These are phyloP conservation scores for Datisca glomerata DNA, from an alignment of 306 rosid genomes.

Conservation along the genomic window DNA sequence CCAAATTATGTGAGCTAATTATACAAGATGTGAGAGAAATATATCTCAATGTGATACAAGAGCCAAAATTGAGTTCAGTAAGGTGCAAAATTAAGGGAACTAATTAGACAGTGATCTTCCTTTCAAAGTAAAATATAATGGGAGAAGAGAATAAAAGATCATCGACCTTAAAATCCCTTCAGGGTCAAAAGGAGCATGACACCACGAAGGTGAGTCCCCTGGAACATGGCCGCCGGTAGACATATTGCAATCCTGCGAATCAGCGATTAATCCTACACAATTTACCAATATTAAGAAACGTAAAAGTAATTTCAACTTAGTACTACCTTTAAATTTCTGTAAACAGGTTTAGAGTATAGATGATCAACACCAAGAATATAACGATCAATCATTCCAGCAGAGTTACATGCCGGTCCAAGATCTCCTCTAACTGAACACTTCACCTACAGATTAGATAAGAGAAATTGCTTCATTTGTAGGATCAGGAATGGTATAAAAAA, in stretches of 20 bases:
- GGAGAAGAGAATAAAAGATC: conserved; percentile 15
- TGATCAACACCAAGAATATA: conserved; percentile 60
- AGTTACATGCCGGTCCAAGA: conserved; percentile 84
- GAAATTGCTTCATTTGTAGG: conserved; percentile 13
- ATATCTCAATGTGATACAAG: no score
- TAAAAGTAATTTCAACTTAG: conserved; percentile 11
- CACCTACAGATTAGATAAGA: conserved; percentile 33
- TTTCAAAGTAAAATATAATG: background rate
- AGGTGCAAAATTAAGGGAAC: background rate
- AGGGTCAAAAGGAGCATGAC: conserved; percentile 87
- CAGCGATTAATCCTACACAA: no score
- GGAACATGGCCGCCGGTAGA: conserved; percentile 40
- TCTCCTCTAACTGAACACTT: conserved; percentile 81
- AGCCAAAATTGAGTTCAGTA: no score
- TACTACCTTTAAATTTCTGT: conserved; percentile 72
- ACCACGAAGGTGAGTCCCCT: conserved; percentile 74
- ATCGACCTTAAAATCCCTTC: conserved; percentile 86
- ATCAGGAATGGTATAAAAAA: background rate
- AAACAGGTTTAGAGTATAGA: conserved; percentile 66
- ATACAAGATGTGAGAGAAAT: no score
- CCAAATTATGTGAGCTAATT: no score
- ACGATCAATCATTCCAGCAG: conserved; percentile 92
- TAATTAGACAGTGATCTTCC: no score
- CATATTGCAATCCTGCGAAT: conserved; percentile 68
- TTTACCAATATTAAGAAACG: no score